These are phyloP conservation scores for Strigomonas galati DNA, from an alignment of 208 protist genomes.

Conservation along the genomic window DNA sequence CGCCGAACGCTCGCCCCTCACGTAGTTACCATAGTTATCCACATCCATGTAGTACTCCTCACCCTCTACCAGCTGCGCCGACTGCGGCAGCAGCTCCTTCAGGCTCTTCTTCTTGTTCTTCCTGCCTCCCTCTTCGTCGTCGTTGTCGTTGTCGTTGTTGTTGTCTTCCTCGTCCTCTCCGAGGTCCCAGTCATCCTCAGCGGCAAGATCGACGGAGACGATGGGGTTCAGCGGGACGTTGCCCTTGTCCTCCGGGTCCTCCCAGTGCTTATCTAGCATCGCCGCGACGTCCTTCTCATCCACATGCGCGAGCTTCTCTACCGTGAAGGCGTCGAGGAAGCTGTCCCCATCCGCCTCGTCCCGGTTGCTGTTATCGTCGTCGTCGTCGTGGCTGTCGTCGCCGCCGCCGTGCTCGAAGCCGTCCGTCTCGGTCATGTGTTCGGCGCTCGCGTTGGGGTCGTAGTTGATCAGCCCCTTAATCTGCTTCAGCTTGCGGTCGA, in stretches of 20 bases:
- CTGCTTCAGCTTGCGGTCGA: constrained; percentile 90
- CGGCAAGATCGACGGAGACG: constrained; percentile 69
- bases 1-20: constrained; percentile 58
- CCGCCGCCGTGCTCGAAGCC: constrained; percentile 35
- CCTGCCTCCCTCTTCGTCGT: not conserved
- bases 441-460: constrained; percentile 72
- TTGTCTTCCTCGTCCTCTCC: constrained; percentile 28
- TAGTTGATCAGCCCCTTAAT: constrained; percentile 92
- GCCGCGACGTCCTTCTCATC: constrained; percentile 50
- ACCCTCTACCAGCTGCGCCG: constrained; percentile 68
- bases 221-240: constrained; percentile 82
- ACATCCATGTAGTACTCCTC: constrained; percentile 82
- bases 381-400: constrained; percentile 13
- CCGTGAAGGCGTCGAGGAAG: constrained; percentile 68
- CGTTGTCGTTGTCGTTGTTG: constrained; percentile 18
- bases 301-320: constrained; percentile 65
- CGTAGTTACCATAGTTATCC: constrained; percentile 89
- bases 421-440: constrained; percentile 69
- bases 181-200: constrained; percentile 82
- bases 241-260: constrained; percentile 34
- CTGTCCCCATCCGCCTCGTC: constrained; percentile 24
- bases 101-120: too few relatives aligned
- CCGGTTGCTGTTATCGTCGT: constrained; percentile 8
- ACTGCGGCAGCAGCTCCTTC: constrained; percentile 11
- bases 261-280: constrained; percentile 56